Percentiles rank a stretch among this genome's conserved stretches.
These are phyloP conservation scores for Pyrenochaeta sp. DNA, from an alignment of 2,329 filamentous ascomycete genomes.

Conservation along the genomic window DNA sequence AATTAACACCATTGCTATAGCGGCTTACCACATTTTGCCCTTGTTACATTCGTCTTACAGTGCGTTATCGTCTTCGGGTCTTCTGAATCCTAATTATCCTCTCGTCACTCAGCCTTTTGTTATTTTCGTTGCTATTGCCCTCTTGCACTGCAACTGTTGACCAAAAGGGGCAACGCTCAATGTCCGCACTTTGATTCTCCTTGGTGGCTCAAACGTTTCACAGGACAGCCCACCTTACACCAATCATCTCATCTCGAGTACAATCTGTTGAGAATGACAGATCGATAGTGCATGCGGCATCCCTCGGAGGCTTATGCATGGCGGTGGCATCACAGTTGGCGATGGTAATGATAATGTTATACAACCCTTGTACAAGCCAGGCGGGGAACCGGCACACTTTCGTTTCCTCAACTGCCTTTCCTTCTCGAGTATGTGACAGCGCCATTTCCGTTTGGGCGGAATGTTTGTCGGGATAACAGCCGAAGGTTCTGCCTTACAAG, in stretches of 20 bases:
- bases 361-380: not conserved
- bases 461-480: slow-evolving; percentile 8
- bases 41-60: slow-evolving; percentile 6
- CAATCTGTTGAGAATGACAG: not conserved
- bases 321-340: not conserved
- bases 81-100: not conserved
- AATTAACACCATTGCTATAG: slow-evolving; percentile 1
- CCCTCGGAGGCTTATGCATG: not conserved
- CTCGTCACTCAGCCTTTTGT: not conserved
- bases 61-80: not conserved
- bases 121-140: too few relatives aligned
- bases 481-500: slow-evolving; percentile 3
- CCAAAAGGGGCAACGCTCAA: slow-evolving; percentile 4
- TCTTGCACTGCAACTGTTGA: too few relatives aligned
- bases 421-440: not conserved
- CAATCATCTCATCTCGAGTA: not conserved
- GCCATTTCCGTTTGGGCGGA: slow-evolving; percentile 4
- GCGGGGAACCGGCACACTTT: not conserved
- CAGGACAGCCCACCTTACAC: slow-evolving; percentile 5
- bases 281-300: not conserved
- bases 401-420: not conserved
- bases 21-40: slow-evolving; percentile 8
- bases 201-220: slow-evolving; percentile 11
- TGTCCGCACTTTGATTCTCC: slow-evolving; percentile 10
- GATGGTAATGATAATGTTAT: not conserved